These are phyloP conservation scores for Evernia prunastri DNA, from an alignment of 495 filamentous ascomycete genomes.

Conservation along the genomic window DNA sequence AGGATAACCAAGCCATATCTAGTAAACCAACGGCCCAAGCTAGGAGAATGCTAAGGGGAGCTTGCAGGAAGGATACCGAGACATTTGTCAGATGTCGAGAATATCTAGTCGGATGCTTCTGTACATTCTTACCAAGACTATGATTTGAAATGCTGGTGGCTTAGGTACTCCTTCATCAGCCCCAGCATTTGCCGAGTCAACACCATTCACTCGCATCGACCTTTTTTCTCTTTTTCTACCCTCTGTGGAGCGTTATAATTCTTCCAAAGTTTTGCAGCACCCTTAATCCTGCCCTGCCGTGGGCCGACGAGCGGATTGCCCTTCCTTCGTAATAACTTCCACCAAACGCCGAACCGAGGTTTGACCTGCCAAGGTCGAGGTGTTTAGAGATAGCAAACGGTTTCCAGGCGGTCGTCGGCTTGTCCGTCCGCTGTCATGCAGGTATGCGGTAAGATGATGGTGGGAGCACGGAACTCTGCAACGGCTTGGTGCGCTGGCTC, in stretches of 20 bases:
- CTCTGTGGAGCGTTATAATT: background rate
- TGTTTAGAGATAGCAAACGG: background rate
- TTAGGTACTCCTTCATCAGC: constrained; percentile 4
- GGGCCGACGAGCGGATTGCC: background rate
- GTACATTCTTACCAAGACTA: constrained; percentile 60
- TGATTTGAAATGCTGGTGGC: constrained; percentile 63
- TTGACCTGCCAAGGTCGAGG: background rate
- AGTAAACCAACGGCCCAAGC: constrained; percentile 3
- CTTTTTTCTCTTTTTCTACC: constrained; percentile 2
- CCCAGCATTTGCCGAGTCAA: constrained; percentile 23
- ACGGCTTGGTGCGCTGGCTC: background rate
- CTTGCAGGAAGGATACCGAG: constrained; percentile 10
- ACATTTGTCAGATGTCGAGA: background rate
- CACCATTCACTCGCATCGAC: constrained; percentile 28
- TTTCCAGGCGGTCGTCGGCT: background rate
- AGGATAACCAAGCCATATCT: background rate
- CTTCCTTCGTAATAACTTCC: background rate
- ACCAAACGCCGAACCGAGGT: background rate
- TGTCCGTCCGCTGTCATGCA: background rate
- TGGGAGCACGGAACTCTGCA: background rate
- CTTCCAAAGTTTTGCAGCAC: background rate
- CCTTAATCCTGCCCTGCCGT: background rate
- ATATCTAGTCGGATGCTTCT: no score
- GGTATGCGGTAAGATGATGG: background rate
- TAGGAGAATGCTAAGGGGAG: background rate